These are phyloP conservation scores for Magnolia kwangsiensis DNA, from an alignment of 164 flowering plant species.

Conservation along the genomic window DNA sequence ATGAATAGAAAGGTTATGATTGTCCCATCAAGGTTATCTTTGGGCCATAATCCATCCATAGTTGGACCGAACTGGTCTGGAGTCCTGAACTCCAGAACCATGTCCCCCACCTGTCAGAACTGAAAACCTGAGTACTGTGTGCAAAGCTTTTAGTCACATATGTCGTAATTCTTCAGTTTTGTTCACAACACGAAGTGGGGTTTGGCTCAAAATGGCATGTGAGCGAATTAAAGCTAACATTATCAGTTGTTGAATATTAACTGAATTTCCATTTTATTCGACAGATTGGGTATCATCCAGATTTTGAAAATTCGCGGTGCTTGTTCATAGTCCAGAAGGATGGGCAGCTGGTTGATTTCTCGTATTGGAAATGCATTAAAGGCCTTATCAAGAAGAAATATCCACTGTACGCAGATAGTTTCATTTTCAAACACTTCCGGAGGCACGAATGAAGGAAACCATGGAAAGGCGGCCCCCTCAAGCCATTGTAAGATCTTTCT, in stretches of 20 bases:
- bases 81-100: neutral
- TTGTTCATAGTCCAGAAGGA: slow-evolving; percentile 88
- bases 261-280: neutral
- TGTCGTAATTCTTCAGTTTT: no score
- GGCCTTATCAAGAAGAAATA: slow-evolving; percentile 83
- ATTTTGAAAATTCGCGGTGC: slow-evolving; percentile 74
- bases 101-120: no score
- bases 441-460: slow-evolving; percentile 26
- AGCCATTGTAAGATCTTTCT: neutral
- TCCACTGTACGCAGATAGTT: slow-evolving; percentile 78
- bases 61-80: neutral
- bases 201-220: no score
- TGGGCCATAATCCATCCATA: neutral
- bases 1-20: neutral
- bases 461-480: neutral
- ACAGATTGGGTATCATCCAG: slow-evolving; percentile 89
- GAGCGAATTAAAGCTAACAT: neutral
- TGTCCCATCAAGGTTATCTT: neutral
- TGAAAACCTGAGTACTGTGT: no score
- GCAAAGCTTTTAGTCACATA: no score
- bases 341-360: slow-evolving; percentile 77
- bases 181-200: no score
- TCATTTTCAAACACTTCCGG: slow-evolving; percentile 79
- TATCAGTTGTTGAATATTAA: neutral
- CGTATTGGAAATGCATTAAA: slow-evolving; percentile 98